Evolutionary conservation across 306 rosid species (phyloP).

Genomic region (Begonia peltatifolia): DNA sequence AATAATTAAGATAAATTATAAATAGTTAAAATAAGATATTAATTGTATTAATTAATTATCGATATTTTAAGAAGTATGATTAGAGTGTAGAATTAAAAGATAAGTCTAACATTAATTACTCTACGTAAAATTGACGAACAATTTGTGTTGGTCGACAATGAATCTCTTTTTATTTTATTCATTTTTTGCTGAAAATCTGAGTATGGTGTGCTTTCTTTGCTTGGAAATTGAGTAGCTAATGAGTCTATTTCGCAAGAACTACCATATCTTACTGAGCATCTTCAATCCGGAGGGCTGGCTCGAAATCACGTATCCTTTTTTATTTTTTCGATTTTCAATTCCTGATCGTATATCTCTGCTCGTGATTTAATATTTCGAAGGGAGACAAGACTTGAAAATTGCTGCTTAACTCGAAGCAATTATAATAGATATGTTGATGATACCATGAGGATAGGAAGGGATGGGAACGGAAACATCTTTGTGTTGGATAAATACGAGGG

Average conservation of each 20-base stretch:
- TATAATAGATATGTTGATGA: conserved; percentile 59
- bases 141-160: no score
- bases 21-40: not conserved
- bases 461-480: conserved; percentile 67
- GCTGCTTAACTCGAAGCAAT: conserved; percentile 16
- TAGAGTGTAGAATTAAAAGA: no score
- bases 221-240: conserved; percentile 34
- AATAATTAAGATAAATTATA: no score
- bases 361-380: not conserved
- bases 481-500: conserved; percentile 47
- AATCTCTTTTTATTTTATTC: no score
- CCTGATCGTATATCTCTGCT: no score
- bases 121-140: no score
- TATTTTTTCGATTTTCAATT: not conserved
- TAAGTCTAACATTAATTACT: no score
- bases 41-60: no score
- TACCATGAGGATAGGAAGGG: conserved; percentile 67
- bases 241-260: conserved; percentile 64
- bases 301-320: conserved; percentile 79
- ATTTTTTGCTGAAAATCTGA: no score
- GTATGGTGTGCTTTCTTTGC: not conserved
- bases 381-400: conserved; percentile 6
- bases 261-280: conserved; percentile 56
- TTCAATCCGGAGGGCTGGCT: conserved; percentile 96
- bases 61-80: no score